Conservation (phyloP, 306 rosid species). For the Sphenostylis stenocarpa region DNA sequence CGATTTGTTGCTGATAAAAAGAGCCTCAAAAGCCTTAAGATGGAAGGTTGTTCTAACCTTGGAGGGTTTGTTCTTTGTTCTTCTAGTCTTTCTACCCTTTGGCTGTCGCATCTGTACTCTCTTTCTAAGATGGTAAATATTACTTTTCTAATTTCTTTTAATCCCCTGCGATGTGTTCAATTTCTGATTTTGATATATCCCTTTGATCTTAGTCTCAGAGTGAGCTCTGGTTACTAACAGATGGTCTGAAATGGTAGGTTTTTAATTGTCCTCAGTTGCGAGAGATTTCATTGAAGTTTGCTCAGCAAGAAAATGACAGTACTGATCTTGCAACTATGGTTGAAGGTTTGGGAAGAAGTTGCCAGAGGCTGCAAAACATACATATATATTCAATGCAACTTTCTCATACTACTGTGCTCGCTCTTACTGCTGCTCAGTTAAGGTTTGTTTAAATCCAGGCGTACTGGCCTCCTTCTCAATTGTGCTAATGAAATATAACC, state of each 20-base stretch:
- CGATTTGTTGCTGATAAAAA: constrained; percentile 87
- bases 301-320: constrained; percentile 58
- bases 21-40: constrained; percentile 75
- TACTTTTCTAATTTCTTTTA: constrained; percentile 21
- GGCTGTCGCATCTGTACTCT: constrained; percentile 84
- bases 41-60: constrained; percentile 89
- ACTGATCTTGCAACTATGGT: constrained; percentile 69
- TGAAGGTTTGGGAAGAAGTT: constrained; percentile 72
- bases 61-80: constrained; percentile 79
- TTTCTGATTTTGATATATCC: constrained; percentile 4
- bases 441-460: constrained; percentile 54
- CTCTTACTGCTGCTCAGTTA: constrained; percentile 81
- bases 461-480: neutral
- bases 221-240: constrained; percentile 28
- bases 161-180: constrained; percentile 17
- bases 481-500: neutral
- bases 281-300: constrained; percentile 88
- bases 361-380: constrained; percentile 77
- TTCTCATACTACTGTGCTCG: constrained; percentile 85
- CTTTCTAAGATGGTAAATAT: constrained; percentile 84
- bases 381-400: constrained; percentile 80
- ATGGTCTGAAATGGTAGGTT: constrained; percentile 45
- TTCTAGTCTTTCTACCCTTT: constrained; percentile 76
- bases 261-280: constrained; percentile 85
- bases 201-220: neutral